Percentiles rank a stretch among this genome's conserved stretches.
These are phyloP conservation scores for Millerozyma acaciae DNA, from an alignment of 805 yeast genomes.

Conservation along the genomic window DNA sequence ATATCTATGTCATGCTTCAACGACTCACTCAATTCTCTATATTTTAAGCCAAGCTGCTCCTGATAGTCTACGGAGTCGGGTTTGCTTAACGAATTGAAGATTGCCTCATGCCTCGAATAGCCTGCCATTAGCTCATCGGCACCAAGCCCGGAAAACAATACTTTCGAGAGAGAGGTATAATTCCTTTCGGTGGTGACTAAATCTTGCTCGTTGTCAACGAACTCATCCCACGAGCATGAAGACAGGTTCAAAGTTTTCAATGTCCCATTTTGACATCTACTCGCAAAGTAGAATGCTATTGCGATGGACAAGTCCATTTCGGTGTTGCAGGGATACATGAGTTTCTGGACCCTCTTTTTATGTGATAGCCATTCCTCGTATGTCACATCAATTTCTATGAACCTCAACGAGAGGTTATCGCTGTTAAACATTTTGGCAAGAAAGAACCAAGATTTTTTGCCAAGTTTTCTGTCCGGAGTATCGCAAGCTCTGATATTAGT, in stretches of 20 bases:
- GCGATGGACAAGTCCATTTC: slow-evolving; percentile 97
- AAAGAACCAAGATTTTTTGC: slow-evolving; percentile 55
- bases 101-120: slow-evolving; percentile 73
- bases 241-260: slow-evolving; percentile 10
- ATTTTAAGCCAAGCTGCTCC: slow-evolving; percentile 16
- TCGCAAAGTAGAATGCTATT: slow-evolving; percentile 90
- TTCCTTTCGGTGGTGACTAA: slow-evolving; percentile 7
- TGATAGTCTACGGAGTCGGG: slow-evolving; percentile 16
- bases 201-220: slow-evolving; percentile 8
- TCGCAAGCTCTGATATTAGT: slow-evolving; percentile 53
- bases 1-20: slow-evolving; percentile 67
- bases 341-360: slow-evolving; percentile 48
- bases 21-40: slow-evolving; percentile 50
- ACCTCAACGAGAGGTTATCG: slow-evolving; percentile 34
- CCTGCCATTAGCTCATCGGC: slow-evolving; percentile 98
- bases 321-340: slow-evolving; percentile 81
- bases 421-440: slow-evolving; percentile 43
- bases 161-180: slow-evolving; percentile 57
- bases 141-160: slow-evolving; percentile 87
- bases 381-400: slow-evolving; percentile 71
- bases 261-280: slow-evolving; percentile 43
- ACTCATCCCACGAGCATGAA: slow-evolving; percentile 16
- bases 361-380: slow-evolving; percentile 59
- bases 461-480: slow-evolving; percentile 86
- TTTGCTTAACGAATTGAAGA: slow-evolving; percentile 29